phyloP scores from a whole-genome alignment of 768 basidiomycete genomes.

The Leucosporidium scottii region DNA sequence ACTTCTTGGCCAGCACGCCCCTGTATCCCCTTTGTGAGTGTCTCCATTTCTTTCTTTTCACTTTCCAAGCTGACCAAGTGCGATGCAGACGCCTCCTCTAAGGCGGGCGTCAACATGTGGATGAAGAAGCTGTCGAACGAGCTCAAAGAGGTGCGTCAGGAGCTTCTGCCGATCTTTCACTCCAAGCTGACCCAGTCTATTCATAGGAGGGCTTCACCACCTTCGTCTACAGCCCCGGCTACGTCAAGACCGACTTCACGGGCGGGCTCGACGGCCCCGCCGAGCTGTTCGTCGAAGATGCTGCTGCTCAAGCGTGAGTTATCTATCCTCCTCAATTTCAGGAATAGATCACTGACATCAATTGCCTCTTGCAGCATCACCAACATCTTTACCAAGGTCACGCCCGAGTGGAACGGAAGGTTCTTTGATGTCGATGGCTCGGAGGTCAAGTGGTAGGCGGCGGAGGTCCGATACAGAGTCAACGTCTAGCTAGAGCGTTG shows the following conservation, averaged over 20 bases:
- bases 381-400: constrained; percentile 22
- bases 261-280: constrained; percentile 7
- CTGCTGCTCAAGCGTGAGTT: constrained; percentile 14
- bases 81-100: constrained; percentile 21
- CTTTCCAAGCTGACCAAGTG: background rate
- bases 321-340: too few relatives aligned
- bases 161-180: too few relatives aligned
- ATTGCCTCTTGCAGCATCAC: too few relatives aligned
- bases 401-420: constrained; percentile 7
- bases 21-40: constrained; percentile 4
- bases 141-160: constrained; percentile 1
- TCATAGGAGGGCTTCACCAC: constrained; percentile 16
- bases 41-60: rapidly evolving
- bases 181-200: too few relatives aligned
- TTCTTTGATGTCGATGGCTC: background rate
- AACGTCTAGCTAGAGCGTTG: too few relatives aligned
- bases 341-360: too few relatives aligned
- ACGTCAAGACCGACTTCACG: constrained; percentile 6
- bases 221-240: constrained; percentile 8
- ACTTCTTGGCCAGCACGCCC: background rate
- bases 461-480: too few relatives aligned
- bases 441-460: too few relatives aligned
- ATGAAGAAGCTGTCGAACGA: constrained; percentile 18
- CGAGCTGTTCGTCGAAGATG: constrained; percentile 13
- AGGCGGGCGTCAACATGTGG: constrained; percentile 28